These are phyloP conservation scores for Fusarium floridanum DNA, from an alignment of 2,329 filamentous ascomycete genomes.

Conservation along the genomic window DNA sequence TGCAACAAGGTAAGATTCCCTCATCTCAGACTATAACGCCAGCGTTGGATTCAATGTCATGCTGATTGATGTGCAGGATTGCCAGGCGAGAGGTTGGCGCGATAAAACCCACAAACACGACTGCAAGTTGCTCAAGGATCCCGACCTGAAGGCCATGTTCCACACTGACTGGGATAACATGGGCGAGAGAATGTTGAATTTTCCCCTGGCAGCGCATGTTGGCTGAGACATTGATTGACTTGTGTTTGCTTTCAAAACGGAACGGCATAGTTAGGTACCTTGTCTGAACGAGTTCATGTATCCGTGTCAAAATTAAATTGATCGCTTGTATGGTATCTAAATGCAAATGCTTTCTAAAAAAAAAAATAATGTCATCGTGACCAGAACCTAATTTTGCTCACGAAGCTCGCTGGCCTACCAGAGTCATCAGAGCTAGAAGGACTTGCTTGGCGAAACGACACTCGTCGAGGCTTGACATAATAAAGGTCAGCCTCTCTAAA, in stretches of 20 bases:
- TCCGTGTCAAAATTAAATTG: not conserved
- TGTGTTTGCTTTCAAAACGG: not conserved
- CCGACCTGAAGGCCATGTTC: no score
- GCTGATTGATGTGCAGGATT: no score
- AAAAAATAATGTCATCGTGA: not conserved
- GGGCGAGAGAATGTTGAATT: not conserved
- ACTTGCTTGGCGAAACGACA: constrained; percentile 31
- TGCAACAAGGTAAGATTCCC: no score
- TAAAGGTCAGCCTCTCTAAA: constrained; percentile 54
- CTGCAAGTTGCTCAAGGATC: no score
- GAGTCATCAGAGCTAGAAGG: not conserved
- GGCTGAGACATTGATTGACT: no score
- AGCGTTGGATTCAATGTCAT: no score
- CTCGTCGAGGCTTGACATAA: constrained; percentile 42
- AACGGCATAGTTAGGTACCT: not conserved
- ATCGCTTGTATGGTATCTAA: not conserved
- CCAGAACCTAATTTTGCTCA: constrained; percentile 29
- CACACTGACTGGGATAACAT: not conserved
- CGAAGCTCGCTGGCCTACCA: not conserved
- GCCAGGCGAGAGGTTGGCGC: no score
- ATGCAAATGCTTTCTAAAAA: not conserved
- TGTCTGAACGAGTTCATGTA: not conserved
- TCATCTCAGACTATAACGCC: no score
- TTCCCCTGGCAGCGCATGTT: not conserved
- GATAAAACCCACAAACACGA: no score